These are phyloP conservation scores for Lactuca saligna DNA, from an alignment of 129 eudicot species.

Conservation along the genomic window DNA sequence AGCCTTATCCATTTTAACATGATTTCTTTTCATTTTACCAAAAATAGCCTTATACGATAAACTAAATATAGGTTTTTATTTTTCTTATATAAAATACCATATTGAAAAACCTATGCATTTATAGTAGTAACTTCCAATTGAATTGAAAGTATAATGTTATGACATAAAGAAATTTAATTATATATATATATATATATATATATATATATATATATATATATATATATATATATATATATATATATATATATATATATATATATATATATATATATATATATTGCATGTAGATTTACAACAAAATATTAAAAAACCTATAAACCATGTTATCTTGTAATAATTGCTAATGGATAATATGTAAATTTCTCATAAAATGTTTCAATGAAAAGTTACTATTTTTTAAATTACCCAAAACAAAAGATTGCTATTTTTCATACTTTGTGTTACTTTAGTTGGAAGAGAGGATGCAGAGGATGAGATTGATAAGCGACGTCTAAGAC, in stretches of 20 bases:
- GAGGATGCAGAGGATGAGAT: constrained; percentile 21
- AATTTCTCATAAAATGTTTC: not conserved
- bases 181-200: no score
- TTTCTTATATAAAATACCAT: no score
- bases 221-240: no score
- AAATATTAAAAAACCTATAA: not conserved
- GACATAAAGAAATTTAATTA: not conserved
- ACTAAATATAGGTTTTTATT: no score
- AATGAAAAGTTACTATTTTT: not conserved
- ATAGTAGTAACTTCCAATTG: not conserved
- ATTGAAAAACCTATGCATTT: not conserved
- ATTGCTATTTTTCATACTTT: not conserved
- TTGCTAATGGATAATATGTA: not conserved
- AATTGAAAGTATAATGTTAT: not conserved
- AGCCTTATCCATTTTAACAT: constrained; percentile 22
- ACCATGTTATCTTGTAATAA: not conserved
- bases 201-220: no score
- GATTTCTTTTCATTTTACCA: not conserved
- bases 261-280: no score
- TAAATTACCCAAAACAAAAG: not conserved
- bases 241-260: no score
- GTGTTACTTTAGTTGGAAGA: constrained; percentile 19
- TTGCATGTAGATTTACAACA: not conserved
- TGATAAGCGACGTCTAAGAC: constrained; percentile 29
- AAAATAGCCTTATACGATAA: not conserved